Conservation (phyloP, 352 stramenopile species). For the Globisporangium abappressorium region DNA sequence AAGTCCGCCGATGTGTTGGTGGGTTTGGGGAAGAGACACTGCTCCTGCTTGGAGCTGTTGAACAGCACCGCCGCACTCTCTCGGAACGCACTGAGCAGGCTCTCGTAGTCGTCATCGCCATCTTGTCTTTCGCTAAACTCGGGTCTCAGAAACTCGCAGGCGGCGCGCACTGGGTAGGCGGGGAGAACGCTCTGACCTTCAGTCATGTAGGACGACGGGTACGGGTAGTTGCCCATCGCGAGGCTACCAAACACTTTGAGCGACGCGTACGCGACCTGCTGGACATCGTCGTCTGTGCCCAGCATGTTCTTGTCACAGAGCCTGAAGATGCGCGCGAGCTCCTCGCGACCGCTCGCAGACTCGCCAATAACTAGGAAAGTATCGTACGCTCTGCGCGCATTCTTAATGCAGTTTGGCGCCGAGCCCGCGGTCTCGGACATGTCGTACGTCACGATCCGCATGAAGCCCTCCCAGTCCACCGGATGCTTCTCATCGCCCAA, state of each 20-base stretch:
- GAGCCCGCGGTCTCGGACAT: slow-evolving; percentile 35
- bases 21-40: slow-evolving; percentile 67
- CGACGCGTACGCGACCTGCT: slow-evolving; percentile 9
- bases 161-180: slow-evolving; percentile 34
- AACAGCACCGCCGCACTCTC: slow-evolving; percentile 46
- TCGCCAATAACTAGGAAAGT: slow-evolving; percentile 68
- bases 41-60: slow-evolving; percentile 35
- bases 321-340: slow-evolving; percentile 27
- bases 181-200: slow-evolving; percentile 31
- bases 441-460: slow-evolving; percentile 39
- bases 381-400: slow-evolving; percentile 82
- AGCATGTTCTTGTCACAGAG: slow-evolving; percentile 30
- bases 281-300: slow-evolving; percentile 23
- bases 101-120: not conserved
- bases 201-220: slow-evolving; percentile 52
- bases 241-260: slow-evolving; percentile 30
- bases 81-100: slow-evolving; percentile 30
- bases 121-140: slow-evolving; percentile 17
- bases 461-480: slow-evolving; percentile 41
- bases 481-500: slow-evolving; percentile 35
- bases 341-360: slow-evolving; percentile 17
- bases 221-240: slow-evolving; percentile 51
- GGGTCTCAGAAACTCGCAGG: slow-evolving; percentile 27
- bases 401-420: slow-evolving; percentile 32
- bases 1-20: slow-evolving; percentile 39